Base-by-base conservation (phyloP, 106 monocot species). In the Acorus calamus region DNA sequence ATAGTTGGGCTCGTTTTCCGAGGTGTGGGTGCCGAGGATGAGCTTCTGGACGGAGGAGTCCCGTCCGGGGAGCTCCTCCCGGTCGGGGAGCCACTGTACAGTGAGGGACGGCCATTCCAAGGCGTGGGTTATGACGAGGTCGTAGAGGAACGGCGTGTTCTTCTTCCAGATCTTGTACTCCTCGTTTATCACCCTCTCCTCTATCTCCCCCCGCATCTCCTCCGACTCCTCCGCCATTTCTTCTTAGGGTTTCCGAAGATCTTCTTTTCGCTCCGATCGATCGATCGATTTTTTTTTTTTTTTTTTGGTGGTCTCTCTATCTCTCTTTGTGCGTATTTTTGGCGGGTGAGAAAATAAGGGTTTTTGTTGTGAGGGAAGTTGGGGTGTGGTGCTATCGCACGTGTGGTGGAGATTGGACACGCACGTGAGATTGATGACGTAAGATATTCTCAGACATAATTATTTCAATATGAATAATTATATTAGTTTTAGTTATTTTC, bases 111-210 rank as follows among this genome's bases (percentile, higher is more conserved):
- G 98, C 98, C 98, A 98, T 63, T 98, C 98, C 4, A 98, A 71
- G 6, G 98, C 98, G 72, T 98, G 98, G 13, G 98, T 92, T 69
- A 98, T 83, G 53, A 98, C 88, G 3, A 98, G 75, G 71, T 98
- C 98, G 79, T 98, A 98, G 4, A 98, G 79, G 77, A 98, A 98
- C 8, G 98, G 98, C 6, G 98, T 98, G 88, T 98, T 98, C 88
- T 98, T 98, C 88, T 98, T 98, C 98, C 98, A 98, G 65, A 98
- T 98, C 83, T 98, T 98, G 85, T 98, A 98, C 87, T 98, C 98
- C 73, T 98, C 98, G 81, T 98, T 98, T 60, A 98, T 92, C 66
- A 88, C 73, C 62, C 92, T 68, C 72, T 92, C 92, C 74, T 92
- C 98, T 12, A 88, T 77, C 77, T 92, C 98, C 43, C 84, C 83